Evolutionary conservation across 208 protist genomes (phyloP), one percentile per base, ranked within the genome.

Genomic region (Trypanosoma congolense): DNA sequence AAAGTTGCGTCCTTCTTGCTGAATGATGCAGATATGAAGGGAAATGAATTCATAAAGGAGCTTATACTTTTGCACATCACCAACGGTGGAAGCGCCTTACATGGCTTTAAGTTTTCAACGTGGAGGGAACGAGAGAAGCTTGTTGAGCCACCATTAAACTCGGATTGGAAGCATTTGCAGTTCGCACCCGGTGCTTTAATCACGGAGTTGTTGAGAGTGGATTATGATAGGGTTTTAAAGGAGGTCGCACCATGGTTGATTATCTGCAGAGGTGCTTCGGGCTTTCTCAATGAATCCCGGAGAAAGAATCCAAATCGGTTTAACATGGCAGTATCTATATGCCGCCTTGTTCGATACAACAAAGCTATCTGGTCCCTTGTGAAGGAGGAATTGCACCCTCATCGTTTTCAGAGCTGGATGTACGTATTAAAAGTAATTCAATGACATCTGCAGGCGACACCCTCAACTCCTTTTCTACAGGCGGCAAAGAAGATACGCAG

Each of bases 201-300:
- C 18, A 31, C 38, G 10, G 61, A 68, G 18, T n/a, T 68, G 2
- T 30, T 61, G 38, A 68, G 50, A 35, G 36, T 16, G 10, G 18
- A 14, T 25, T 21, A 6, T 31, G 36, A 22, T 29, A 53, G 53
- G 25, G 38, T 30, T 0, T 36, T 68, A 30, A 61, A 56, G n/a
- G 61, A 68, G 1, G 41, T 16, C 9, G 61, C 61, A 6, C 61
- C 61, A 19, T 68, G 61, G 61, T n/a, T 68, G 26, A 56, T 68
- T 50, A 25, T 68, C 25, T 55, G 55, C 16, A 43, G 54, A n/a
- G 51, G 51, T 14, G 61, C 61, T 6, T 60, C 44, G 28, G 41
- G 46, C 41, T 49, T 68, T 35, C 54, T 68, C 26, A 10, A 56
- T 55, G 4, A 16, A 22, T 53, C 47, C 10, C 19, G 24, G 6